Conservation (phyloP, 225 moss, liverwort and hornwort species). For the Straminergon stramineum region DNA sequence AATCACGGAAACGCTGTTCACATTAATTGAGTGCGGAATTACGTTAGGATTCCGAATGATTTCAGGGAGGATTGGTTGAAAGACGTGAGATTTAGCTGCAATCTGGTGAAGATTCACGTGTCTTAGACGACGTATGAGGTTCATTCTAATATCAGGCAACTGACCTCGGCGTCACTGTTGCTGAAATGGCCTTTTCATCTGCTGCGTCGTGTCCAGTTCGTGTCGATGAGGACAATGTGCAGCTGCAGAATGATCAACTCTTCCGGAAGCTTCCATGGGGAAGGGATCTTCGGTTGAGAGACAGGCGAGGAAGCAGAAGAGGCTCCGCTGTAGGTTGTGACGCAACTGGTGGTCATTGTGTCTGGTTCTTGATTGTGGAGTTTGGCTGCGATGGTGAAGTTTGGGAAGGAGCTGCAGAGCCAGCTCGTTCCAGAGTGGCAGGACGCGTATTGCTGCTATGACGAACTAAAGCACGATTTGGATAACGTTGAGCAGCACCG, state of each 20-base stretch:
- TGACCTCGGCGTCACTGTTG: background rate
- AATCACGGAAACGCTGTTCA: background rate
- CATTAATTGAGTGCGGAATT: background rate
- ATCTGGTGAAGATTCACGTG: background rate
- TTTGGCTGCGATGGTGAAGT: constrained; percentile 32
- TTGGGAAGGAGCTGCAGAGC: constrained; percentile 18
- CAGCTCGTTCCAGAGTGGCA: constrained; percentile 38
- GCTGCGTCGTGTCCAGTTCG: background rate
- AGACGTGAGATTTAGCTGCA: background rate
- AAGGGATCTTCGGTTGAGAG: background rate
- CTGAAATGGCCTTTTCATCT: background rate
- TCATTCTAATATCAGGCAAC: background rate
- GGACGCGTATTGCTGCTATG: constrained; percentile 34
- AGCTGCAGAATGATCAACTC: background rate
- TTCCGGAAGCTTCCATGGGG: background rate
- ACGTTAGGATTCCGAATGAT: background rate
- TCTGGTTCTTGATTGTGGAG: background rate
- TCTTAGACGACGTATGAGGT: background rate
- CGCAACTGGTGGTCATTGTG: background rate
- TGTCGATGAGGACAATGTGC: background rate
- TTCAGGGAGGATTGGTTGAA: background rate
- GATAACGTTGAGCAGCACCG: constrained; percentile 9
- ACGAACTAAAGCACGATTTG: constrained; percentile 32
- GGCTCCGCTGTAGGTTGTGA: background rate
- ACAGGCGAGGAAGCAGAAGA: background rate